phyloP scores from a whole-genome alignment of 1,139 yeast species.

The Geotrichum citri-aurantii region DNA sequence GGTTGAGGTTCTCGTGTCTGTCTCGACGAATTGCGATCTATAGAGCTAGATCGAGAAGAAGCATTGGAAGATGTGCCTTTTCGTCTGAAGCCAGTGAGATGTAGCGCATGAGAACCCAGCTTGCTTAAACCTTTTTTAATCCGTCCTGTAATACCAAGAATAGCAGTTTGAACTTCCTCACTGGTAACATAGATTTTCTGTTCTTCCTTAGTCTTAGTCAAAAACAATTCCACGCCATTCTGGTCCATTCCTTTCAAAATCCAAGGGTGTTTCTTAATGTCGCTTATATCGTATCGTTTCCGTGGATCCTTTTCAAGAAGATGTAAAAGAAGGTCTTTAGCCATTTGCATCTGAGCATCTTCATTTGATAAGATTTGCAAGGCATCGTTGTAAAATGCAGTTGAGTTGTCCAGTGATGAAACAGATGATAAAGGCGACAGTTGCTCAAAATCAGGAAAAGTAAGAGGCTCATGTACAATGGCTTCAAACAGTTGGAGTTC shows the following conservation, averaged over 20 bases:
- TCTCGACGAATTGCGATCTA: constrained; percentile 5
- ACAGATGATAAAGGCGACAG: neutral
- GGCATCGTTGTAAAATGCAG: neutral
- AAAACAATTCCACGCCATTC: constrained; percentile 37
- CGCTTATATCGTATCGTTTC: constrained; percentile 62
- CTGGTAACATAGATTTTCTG: constrained; percentile 53
- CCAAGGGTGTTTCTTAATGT: constrained; percentile 79
- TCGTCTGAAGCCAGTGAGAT: constrained; percentile 37
- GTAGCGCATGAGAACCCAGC: constrained; percentile 42
- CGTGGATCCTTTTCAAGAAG: constrained; percentile 68
- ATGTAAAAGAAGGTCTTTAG: constrained; percentile 51
- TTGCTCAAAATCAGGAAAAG: constrained; percentile 47
- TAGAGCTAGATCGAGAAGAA: constrained; percentile 16
- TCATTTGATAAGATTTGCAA: neutral
- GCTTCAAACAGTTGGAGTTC: constrained; percentile 84
- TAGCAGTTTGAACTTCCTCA: constrained; percentile 70
- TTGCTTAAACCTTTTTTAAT: constrained; percentile 50
- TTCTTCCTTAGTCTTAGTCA: constrained; percentile 31
- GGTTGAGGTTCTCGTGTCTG: constrained; percentile 7
- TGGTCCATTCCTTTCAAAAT: constrained; percentile 54
- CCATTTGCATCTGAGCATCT: neutral
- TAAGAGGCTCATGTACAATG: constrained; percentile 58
- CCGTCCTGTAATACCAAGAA: constrained; percentile 63
- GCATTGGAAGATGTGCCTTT: constrained; percentile 17
- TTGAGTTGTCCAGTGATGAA: neutral